A percentile compares a stretch with the other conserved stretches of the same genome.
phyloP scores from a whole-genome alignment of 805 yeast genomes.

The Starmerella davenportii region DNA sequence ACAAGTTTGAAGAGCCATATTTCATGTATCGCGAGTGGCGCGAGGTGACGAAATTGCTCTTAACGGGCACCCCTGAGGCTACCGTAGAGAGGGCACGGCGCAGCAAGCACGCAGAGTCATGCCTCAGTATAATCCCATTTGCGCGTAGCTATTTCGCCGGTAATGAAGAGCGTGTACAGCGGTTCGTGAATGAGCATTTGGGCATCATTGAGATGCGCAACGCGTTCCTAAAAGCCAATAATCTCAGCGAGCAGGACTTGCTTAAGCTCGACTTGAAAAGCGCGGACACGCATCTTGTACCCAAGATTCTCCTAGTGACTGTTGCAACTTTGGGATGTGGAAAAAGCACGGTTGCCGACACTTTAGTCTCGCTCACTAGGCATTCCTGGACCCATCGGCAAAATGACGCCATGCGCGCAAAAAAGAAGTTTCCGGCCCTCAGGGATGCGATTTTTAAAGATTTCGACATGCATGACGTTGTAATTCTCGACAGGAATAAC shows the following conservation, averaged over 20 bases:
- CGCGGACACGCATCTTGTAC: neutral
- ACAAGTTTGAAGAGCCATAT: constrained; percentile 89
- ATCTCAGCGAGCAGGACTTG: constrained; percentile 43
- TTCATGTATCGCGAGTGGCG: constrained; percentile 78
- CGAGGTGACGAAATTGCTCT: constrained; percentile 42
- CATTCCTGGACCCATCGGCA: constrained; percentile 50
- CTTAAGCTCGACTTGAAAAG: constrained; percentile 26
- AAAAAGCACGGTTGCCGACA: constrained; percentile 63
- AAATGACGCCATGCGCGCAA: constrained; percentile 46
- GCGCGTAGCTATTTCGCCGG: constrained; percentile 36
- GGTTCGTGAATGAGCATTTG: constrained; percentile 33
- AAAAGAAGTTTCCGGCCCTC: constrained; percentile 17
- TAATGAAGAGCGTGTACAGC: constrained; percentile 30
- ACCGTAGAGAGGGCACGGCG: constrained; percentile 10
- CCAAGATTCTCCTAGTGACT: constrained; percentile 52
- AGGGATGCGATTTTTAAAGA: constrained; percentile 15
- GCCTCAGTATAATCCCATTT: constrained; percentile 52
- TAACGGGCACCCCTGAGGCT: constrained; percentile 22
- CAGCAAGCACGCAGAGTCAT: constrained; percentile 38
- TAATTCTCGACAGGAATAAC: constrained; percentile 70
- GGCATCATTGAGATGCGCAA: constrained; percentile 65
- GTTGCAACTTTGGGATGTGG: constrained; percentile 91
- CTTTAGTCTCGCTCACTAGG: constrained; percentile 38
- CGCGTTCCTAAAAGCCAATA: constrained; percentile 35
- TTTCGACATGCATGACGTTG: constrained; percentile 30